Evolutionary conservation across 805 yeast genomes (phyloP).

Genomic region (Pichia rugopelliculosa): DNA sequence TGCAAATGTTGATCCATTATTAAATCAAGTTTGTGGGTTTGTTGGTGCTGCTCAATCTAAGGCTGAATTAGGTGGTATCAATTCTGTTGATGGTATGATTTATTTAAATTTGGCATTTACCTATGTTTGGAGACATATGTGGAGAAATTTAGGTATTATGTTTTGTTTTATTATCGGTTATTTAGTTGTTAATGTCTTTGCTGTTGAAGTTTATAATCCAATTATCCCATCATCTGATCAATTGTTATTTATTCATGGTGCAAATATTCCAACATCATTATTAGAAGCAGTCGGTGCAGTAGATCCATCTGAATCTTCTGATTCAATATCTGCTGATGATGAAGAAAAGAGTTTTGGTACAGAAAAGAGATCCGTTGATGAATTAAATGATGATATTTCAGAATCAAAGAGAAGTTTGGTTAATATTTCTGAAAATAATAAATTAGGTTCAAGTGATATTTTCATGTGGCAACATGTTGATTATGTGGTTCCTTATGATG

Average conservation of each 20-base stretch:
- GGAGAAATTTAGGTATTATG: slow-evolving; percentile 70
- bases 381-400: slow-evolving; percentile 27
- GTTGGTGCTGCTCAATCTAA: slow-evolving; percentile 38
- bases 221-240: slow-evolving; percentile 27
- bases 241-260: slow-evolving; percentile 24
- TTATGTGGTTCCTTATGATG: slow-evolving; percentile 48
- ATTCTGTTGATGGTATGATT: slow-evolving; percentile 43
- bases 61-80: slow-evolving; percentile 17
- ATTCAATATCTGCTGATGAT: slow-evolving; percentile 21
- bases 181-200: slow-evolving; percentile 24
- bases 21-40: slow-evolving; percentile 42
- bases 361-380: slow-evolving; percentile 4
- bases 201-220: slow-evolving; percentile 27
- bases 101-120: slow-evolving; percentile 39
- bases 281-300: slow-evolving; percentile 16
- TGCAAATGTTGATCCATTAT: slow-evolving; percentile 29
- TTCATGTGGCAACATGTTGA: slow-evolving; percentile 58
- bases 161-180: slow-evolving; percentile 37
- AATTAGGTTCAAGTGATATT: slow-evolving; percentile 36
- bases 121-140: slow-evolving; percentile 52
- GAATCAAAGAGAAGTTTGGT: slow-evolving; percentile 2
- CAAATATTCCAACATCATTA: slow-evolving; percentile 19
- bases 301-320: no score
- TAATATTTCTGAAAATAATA: slow-evolving; percentile 8
- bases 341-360: slow-evolving; percentile 3